phyloP scores from a whole-genome alignment of 2,329 filamentous ascomycete species.

The Huntiella savannae region DNA sequence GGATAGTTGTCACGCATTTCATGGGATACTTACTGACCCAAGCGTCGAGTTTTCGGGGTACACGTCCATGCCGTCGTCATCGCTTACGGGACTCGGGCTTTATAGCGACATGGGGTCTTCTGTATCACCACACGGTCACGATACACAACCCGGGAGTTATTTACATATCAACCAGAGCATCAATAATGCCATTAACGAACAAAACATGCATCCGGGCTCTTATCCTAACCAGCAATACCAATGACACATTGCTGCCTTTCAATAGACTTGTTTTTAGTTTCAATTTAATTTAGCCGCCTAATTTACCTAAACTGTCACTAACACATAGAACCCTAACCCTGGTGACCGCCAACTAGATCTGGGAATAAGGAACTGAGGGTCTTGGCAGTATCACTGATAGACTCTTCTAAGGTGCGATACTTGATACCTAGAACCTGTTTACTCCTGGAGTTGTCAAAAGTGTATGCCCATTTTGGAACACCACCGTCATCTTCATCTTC shows the following conservation, averaged over 20 bases:
- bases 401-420: slow-evolving; percentile 30
- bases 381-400: slow-evolving; percentile 23
- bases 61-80: too few relatives aligned
- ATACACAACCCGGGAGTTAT: too few relatives aligned
- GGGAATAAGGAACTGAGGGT: not conserved
- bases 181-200: too few relatives aligned
- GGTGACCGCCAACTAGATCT: too few relatives aligned
- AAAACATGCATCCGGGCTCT: not conserved
- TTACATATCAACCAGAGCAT: too few relatives aligned
- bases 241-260: not conserved
- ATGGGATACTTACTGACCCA: not conserved
- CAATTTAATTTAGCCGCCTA: not conserved
- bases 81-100: too few relatives aligned
- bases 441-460: slow-evolving; percentile 30
- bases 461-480: slow-evolving; percentile 21
- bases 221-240: not conserved
- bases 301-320: not conserved
- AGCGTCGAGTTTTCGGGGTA: not conserved
- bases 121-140: too few relatives aligned
- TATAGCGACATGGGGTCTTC: too few relatives aligned
- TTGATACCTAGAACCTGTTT: slow-evolving; percentile 30
- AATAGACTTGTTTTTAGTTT: not conserved
- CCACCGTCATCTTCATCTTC: slow-evolving; percentile 18
- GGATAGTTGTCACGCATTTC: too few relatives aligned
- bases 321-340: not conserved